A percentile compares a stretch with the other conserved stretches of the same genome.
Evolutionary conservation across 2,329 filamentous ascomycete genomes (phyloP).

Genomic region (Balansia obtecta): DNA sequence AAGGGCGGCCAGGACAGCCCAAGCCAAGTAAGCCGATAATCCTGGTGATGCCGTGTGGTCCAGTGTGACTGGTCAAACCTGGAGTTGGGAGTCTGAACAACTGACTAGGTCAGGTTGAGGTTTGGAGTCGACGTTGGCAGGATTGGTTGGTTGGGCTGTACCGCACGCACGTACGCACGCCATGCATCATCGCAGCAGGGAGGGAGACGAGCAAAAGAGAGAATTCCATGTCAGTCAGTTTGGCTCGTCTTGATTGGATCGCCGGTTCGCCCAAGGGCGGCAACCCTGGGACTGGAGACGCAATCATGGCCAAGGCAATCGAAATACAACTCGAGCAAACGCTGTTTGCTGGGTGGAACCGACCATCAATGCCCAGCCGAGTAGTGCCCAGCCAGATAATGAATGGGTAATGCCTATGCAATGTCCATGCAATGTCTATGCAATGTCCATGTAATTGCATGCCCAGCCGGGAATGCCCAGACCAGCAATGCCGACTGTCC

Average conservation of each 20-base stretch:
- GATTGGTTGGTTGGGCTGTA: conserved; percentile 4
- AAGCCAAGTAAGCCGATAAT: neutral
- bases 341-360: too few species aligned
- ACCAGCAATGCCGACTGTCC: too few species aligned
- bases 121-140: conserved; percentile 3
- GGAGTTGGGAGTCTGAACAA: too few species aligned
- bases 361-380: too few species aligned
- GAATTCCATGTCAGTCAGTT: too few species aligned
- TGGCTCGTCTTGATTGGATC: neutral
- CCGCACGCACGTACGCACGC: neutral
- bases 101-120: conserved; percentile 1
- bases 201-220: neutral
- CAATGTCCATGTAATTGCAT: too few species aligned
- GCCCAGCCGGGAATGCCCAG: too few species aligned
- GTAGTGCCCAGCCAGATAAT: too few species aligned
- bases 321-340: neutral
- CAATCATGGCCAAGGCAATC: neutral
- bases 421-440: too few species aligned
- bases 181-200: neutral
- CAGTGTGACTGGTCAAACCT: neutral
- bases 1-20: neutral
- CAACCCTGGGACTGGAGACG: too few species aligned
- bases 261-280: neutral
- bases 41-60: neutral
- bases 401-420: too few species aligned